Percentiles rank a stretch among this genome's conserved stretches.
phyloP scores from a whole-genome alignment of 164 flowering plant genomes.

The Sextonia rubra region DNA sequence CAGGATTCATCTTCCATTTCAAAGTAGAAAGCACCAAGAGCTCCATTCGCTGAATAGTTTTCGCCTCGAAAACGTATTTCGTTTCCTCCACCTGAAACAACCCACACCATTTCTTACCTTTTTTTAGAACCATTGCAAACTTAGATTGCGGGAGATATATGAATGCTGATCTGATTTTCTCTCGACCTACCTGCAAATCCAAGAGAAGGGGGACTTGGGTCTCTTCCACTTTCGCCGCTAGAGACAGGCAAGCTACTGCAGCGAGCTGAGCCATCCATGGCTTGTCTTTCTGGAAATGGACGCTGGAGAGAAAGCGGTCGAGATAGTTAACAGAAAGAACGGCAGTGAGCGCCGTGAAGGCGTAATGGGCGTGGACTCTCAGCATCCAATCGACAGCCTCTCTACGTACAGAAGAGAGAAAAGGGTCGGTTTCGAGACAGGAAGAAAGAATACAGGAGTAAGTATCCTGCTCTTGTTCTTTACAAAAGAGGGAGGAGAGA shows the following conservation, averaged over 20 bases:
- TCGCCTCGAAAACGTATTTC: constrained; percentile 64
- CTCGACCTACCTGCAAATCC: constrained; percentile 63
- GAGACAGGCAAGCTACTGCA: constrained; percentile 81
- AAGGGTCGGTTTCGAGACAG: constrained; percentile 23
- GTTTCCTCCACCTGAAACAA: constrained; percentile 55
- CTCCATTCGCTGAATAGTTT: constrained; percentile 84
- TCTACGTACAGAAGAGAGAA: constrained; percentile 32
- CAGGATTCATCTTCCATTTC: constrained; percentile 85
- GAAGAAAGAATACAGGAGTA: constrained; percentile 7
- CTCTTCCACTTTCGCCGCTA: constrained; percentile 91
- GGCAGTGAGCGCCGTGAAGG: constrained; percentile 64
- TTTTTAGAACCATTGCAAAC: not conserved
- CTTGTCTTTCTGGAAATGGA: constrained; percentile 48
- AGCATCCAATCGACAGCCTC: constrained; percentile 79
- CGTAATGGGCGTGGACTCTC: constrained; percentile 46
- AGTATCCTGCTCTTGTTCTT: constrained; percentile 30
- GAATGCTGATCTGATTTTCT: not conserved
- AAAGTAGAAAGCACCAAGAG: constrained; percentile 71
- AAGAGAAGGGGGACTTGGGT: constrained; percentile 72
- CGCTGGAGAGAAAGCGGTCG: constrained; percentile 58
- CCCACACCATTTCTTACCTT: not conserved
- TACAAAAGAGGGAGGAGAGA: constrained; percentile 40
- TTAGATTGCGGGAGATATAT: not conserved
- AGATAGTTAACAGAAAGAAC: constrained; percentile 70
- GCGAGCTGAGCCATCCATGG: constrained; percentile 86